phyloP scores from a whole-genome alignment of 306 rosid species.

The Pyrus bretschneideri region DNA sequence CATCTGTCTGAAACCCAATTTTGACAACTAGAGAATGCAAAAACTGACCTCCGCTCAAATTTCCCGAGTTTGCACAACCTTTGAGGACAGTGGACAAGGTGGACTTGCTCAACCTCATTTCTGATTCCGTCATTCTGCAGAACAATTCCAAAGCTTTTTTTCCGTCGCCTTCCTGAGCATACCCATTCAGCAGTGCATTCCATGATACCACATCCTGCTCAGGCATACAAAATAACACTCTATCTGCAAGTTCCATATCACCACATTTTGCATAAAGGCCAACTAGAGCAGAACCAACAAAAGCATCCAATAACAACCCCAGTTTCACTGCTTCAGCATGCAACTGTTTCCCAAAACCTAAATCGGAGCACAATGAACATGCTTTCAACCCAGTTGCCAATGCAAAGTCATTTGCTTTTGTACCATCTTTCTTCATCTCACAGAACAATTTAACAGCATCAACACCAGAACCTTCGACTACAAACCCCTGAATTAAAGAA shows the following conservation, averaged over 20 bases:
- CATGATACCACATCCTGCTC: slow-evolving; percentile 36
- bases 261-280: slow-evolving; percentile 36
- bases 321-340: slow-evolving; percentile 34
- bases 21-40: slow-evolving; percentile 25
- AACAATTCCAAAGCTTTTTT: slow-evolving; percentile 22
- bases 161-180: slow-evolving; percentile 26
- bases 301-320: slow-evolving; percentile 21
- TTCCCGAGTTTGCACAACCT: slow-evolving; percentile 26
- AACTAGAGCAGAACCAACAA: slow-evolving; percentile 32
- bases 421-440: slow-evolving; percentile 39
- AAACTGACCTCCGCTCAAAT: slow-evolving; percentile 23
- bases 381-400: slow-evolving; percentile 36
- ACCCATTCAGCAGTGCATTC: slow-evolving; percentile 39
- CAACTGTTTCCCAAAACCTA: slow-evolving; percentile 33
- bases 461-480: slow-evolving; percentile 18
- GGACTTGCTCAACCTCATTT: slow-evolving; percentile 23
- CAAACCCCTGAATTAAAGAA: slow-evolving; percentile 29
- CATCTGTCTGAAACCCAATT: slow-evolving; percentile 24
- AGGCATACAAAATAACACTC: slow-evolving; percentile 28
- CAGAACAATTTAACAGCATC: slow-evolving; percentile 11
- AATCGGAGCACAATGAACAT: slow-evolving; percentile 20
- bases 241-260: slow-evolving; percentile 28
- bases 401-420: slow-evolving; percentile 31
- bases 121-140: slow-evolving; percentile 20
- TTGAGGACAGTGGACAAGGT: slow-evolving; percentile 30